phyloP scores from a whole-genome alignment of 306 rosid species.

The Fagus sylvatica region DNA sequence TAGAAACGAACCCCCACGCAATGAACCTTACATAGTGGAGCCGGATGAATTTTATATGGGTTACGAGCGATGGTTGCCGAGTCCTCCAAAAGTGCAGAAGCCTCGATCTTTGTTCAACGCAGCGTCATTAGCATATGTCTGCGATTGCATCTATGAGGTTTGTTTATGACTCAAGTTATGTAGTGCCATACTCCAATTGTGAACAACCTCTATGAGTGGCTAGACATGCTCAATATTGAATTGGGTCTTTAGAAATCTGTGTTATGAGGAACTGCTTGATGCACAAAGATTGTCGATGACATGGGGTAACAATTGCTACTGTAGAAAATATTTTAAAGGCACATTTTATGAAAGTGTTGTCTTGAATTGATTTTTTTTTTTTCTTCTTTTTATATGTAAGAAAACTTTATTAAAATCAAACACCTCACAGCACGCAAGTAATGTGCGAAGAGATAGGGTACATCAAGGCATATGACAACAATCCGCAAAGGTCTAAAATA shows the following conservation, averaged over 20 bases:
- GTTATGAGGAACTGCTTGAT: not conserved
- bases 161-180: conserved; percentile 3
- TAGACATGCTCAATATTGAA: not conserved
- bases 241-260: not conserved
- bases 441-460: too few species aligned
- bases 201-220: not conserved
- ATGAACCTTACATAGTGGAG: too few species aligned
- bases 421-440: too few species aligned
- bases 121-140: conserved; percentile 74
- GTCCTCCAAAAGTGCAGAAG: conserved; percentile 77
- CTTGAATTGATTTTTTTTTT: too few species aligned
- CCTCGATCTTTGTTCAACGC: conserved; percentile 81
- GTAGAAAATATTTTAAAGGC: not conserved
- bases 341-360: not conserved
- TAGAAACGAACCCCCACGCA: too few species aligned
- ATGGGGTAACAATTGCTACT: not conserved
- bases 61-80: conserved; percentile 79
- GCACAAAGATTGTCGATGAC: not conserved
- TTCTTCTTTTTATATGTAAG: too few species aligned
- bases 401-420: too few species aligned
- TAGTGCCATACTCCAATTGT: not conserved
- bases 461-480: too few species aligned
- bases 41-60: conserved; percentile 60
- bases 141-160: conserved; percentile 91
- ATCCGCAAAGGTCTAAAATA: too few species aligned